phyloP scores from a whole-genome alignment of 768 basidiomycete species.

The Filobasidium floriforme region DNA sequence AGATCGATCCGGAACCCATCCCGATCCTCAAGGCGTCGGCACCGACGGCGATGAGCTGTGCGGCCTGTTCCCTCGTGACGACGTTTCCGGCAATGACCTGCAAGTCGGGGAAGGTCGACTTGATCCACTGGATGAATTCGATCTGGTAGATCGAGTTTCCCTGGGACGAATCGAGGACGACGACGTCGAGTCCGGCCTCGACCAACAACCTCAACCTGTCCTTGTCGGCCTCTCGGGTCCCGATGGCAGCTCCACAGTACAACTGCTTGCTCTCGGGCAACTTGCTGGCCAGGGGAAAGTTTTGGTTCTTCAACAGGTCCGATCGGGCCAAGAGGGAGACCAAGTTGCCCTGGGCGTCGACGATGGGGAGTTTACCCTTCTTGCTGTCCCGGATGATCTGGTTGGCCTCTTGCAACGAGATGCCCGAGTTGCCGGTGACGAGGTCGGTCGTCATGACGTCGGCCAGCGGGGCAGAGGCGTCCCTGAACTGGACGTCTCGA shows the following conservation, averaged over 20 bases:
- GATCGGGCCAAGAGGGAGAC: constrained; percentile 86
- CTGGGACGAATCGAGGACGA: constrained; percentile 90
- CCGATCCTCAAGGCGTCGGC: constrained; percentile 93
- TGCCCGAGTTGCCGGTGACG: constrained; percentile 77
- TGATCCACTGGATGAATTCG: constrained; percentile 93
- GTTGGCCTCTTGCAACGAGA: constrained; percentile 87
- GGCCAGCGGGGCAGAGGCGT: constrained; percentile 57
- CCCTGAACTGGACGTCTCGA: constrained; percentile 90
- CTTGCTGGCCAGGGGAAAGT: constrained; percentile 90
- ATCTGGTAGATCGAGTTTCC: constrained; percentile 90
- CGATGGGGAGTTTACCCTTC: constrained; percentile 91
- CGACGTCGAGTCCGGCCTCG: constrained; percentile 90
- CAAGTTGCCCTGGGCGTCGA: constrained; percentile 61
- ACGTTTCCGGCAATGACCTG: constrained; percentile 97
- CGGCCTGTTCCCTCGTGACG: constrained; percentile 95
- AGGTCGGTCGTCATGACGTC: constrained; percentile 84
- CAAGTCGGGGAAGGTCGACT: constrained; percentile 69
- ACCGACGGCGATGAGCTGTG: constrained; percentile 82
- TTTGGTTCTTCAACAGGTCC: constrained; percentile 94
- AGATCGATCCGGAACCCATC: constrained; percentile 98
- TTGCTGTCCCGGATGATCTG: constrained; percentile 88
- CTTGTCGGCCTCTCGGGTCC: constrained; percentile 79
- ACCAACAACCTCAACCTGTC: constrained; percentile 77
- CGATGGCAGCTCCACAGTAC: constrained; percentile 89
- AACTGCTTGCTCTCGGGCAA: constrained; percentile 85